These are phyloP conservation scores for Pseudogymnoascus sp. DNA, from an alignment of 2,329 filamentous ascomycete species.

Conservation along the genomic window DNA sequence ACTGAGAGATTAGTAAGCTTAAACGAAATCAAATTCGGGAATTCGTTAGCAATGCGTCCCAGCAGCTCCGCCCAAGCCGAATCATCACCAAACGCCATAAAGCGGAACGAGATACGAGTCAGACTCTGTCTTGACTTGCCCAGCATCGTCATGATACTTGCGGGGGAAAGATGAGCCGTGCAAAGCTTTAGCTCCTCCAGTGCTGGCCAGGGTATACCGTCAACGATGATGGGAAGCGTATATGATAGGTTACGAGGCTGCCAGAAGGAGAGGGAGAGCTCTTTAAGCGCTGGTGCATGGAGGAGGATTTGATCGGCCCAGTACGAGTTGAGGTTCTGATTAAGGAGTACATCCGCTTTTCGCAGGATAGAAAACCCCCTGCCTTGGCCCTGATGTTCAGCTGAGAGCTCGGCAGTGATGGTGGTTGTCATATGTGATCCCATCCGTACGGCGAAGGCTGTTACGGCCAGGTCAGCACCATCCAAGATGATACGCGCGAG, in stretches of 20 bases:
- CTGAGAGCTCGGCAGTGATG: not conserved
- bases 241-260: not conserved
- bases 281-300: not conserved
- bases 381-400: not conserved
- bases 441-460: not conserved
- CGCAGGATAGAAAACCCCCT: not conserved
- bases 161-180: not conserved
- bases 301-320: not conserved
- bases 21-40: not conserved
- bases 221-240: not conserved
- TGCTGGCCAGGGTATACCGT: not conserved
- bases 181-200: not conserved
- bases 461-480: not conserved
- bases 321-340: not conserved
- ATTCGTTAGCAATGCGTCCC: not conserved
- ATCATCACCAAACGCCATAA: not conserved
- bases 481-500: not conserved
- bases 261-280: not conserved
- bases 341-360: not conserved
- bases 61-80: not conserved
- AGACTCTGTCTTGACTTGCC: not conserved
- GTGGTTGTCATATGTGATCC: not conserved
- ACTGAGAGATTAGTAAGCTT: not conserved
- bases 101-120: not conserved
- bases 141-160: not conserved